A percentile compares a stretch with the other conserved stretches of the same genome.
phyloP scores from a whole-genome alignment of 1,139 yeast species.

The Diutina mesorugosa region DNA sequence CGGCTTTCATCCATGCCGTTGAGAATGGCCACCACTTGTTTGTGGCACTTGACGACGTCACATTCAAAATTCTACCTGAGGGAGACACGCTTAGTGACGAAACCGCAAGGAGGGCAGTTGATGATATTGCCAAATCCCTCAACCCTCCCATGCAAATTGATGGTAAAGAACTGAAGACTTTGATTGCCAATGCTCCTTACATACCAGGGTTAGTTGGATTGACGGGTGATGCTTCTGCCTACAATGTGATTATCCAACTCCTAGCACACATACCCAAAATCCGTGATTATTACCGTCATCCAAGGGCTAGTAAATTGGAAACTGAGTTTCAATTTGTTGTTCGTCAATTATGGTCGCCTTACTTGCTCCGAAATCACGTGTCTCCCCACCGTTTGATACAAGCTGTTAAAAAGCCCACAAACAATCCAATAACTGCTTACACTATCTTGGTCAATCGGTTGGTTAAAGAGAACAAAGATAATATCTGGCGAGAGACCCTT shows the following conservation, averaged over 20 bases:
- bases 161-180: slow-evolving; percentile 17
- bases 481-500: slow-evolving; percentile 14
- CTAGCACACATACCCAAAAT: slow-evolving; percentile 30
- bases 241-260: slow-evolving; percentile 42
- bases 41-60: slow-evolving; percentile 37
- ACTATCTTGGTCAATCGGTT: slow-evolving; percentile 46
- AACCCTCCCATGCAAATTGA: slow-evolving; percentile 15
- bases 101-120: slow-evolving; percentile 18
- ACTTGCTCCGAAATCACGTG: slow-evolving; percentile 44
- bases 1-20: slow-evolving; percentile 58
- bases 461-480: slow-evolving; percentile 13
- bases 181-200: slow-evolving; percentile 30
- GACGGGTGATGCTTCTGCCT: slow-evolving; percentile 33
- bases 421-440: slow-evolving; percentile 34
- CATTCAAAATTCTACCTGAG: slow-evolving; percentile 52
- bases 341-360: slow-evolving; percentile 53
- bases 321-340: slow-evolving; percentile 29
- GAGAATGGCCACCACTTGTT: slow-evolving; percentile 51
- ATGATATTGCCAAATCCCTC: slow-evolving; percentile 39
- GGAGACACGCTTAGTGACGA: slow-evolving; percentile 23
- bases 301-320: slow-evolving; percentile 6
- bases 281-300: slow-evolving; percentile 3
- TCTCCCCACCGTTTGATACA: slow-evolving; percentile 59
- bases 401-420: slow-evolving; percentile 26
- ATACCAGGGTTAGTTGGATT: slow-evolving; percentile 56